Conservation (phyloP, 2,329 filamentous ascomycete genomes). For the Apiospora phragmitis region DNA sequence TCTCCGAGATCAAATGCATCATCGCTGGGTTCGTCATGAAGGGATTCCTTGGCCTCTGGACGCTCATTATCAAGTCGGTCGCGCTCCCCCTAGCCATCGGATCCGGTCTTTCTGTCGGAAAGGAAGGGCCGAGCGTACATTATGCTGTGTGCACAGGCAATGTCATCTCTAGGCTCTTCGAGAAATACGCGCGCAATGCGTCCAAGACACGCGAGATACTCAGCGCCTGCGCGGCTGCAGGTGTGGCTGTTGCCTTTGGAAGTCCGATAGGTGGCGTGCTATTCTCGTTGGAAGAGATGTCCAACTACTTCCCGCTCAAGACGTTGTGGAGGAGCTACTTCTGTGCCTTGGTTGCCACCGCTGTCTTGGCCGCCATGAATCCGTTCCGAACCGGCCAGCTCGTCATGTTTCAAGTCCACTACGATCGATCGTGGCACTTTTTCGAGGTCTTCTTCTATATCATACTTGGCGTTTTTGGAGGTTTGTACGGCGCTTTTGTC, state of each 20-base stretch:
- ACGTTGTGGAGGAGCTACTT: constrained; percentile 99
- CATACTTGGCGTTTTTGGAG: constrained; percentile 87
- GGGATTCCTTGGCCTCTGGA: constrained; percentile 90
- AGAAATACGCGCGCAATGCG: constrained; percentile 88
- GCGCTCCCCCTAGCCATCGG: constrained; percentile 89
- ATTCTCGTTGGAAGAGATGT: constrained; percentile 98
- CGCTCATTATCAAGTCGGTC: constrained; percentile 90
- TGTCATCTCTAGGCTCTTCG: constrained; percentile 89
- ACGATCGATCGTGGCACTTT: constrained; percentile 96
- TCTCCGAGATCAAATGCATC: constrained; percentile 99
- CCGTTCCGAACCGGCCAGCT: constrained; percentile 95
- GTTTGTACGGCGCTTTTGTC: constrained; percentile 92
- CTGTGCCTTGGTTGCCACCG: constrained; percentile 92
- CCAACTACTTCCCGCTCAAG: constrained; percentile 92
- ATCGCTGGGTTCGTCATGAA: constrained; percentile 99
- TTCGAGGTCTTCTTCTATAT: constrained; percentile 95
- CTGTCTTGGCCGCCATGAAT: constrained; percentile 92
- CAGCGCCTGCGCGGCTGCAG: constrained; percentile 90
- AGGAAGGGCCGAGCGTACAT: constrained; percentile 98
- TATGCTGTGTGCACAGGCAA: constrained; percentile 98
- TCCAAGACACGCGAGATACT: constrained; percentile 94
- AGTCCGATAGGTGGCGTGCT: constrained; percentile 96
- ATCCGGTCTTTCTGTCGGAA: constrained; percentile 91
- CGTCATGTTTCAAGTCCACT: constrained; percentile 98
- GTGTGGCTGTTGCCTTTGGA: constrained; percentile 94